Base-by-base conservation (phyloP, 257 asterid genomes). In the Coffea canephora region DNA sequence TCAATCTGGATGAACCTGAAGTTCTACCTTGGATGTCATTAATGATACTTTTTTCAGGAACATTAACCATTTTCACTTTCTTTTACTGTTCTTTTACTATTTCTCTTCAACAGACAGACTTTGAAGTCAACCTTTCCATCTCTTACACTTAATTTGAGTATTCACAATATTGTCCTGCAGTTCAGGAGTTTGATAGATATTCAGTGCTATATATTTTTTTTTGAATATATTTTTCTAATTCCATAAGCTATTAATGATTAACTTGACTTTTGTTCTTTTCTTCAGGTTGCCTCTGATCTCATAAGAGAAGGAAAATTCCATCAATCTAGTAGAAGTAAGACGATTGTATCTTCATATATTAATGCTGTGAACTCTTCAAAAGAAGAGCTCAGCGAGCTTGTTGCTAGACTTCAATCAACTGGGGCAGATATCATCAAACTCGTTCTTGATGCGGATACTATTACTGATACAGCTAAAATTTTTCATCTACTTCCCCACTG, bases 351-450 rank as follows among this genome's bases (percentile, higher is more conserved):
- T 27, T 80, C 83, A 70, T 87, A 83, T 75, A 84, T 87, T 69
- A 90, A 84, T 46, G 79, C 75, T 80, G 71, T 50, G 50, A 46
- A 74, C 74, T 69, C 83, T 79, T 79, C 89, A 54, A 73, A 82
- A 76, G 89, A 85, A 74, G 89, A 83, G 75, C 87, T 83, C 65
- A 82, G 83, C 81, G 77, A 70, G 74, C 88, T 88, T 77, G 79
- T 89, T 67, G 83, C 80, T 2, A 71, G 54, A 78, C 83, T 89
- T 88, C 89, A 85, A 82, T 88, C 92, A 36, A 87, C 77, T 43
- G 84, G 87, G 66, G 91, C 92, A 8, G 92, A 91, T 76, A 84
- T 91, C 78, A 77, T 91, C 69, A 91, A 91, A 83, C 70, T 89
- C 74, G 90, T 88, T 68, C 73, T 82, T 72, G 62, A 78, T 76